Evolutionary conservation across 306 rosid genomes (phyloP).

Genomic region (Pyrus communis): DNA sequence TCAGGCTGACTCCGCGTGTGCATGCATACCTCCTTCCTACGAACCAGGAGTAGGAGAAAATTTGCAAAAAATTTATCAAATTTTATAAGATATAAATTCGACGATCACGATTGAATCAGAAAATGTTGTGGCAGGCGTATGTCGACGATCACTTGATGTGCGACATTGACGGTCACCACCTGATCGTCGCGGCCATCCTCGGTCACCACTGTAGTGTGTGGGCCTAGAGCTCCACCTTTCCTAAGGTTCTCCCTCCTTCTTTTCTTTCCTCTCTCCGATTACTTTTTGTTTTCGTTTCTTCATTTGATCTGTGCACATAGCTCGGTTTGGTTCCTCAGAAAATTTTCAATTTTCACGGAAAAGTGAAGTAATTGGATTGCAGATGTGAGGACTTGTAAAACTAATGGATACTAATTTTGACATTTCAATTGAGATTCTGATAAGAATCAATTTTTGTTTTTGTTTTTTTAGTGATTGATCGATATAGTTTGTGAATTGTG

Average conservation of each 20-base stretch:
- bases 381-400: neutral
- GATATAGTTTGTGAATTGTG: neutral
- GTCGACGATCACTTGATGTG: conserved; percentile 64
- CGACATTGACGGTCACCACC: conserved; percentile 51
- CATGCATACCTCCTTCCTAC: neutral
- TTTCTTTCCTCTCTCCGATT: neutral
- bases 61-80: neutral
- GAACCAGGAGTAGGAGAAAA: neutral
- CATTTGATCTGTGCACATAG: neutral
- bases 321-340: neutral
- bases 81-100: neutral
- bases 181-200: conserved; percentile 55
- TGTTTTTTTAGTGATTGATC: neutral
- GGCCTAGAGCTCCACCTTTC: conserved; percentile 70
- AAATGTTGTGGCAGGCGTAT: conserved; percentile 65
- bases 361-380: neutral
- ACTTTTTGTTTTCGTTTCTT: neutral
- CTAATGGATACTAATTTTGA: neutral
- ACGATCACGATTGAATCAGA: neutral
- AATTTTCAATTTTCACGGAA: neutral
- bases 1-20: too few relatives aligned
- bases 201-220: conserved; percentile 76
- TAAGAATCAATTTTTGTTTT: neutral
- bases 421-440: neutral
- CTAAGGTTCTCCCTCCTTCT: conserved; percentile 42